A percentile compares a stretch with the other conserved stretches of the same genome.
These are phyloP conservation scores for Podospora bellae-mahoneyi DNA, from an alignment of 495 filamentous ascomycete genomes.

Conservation along the genomic window DNA sequence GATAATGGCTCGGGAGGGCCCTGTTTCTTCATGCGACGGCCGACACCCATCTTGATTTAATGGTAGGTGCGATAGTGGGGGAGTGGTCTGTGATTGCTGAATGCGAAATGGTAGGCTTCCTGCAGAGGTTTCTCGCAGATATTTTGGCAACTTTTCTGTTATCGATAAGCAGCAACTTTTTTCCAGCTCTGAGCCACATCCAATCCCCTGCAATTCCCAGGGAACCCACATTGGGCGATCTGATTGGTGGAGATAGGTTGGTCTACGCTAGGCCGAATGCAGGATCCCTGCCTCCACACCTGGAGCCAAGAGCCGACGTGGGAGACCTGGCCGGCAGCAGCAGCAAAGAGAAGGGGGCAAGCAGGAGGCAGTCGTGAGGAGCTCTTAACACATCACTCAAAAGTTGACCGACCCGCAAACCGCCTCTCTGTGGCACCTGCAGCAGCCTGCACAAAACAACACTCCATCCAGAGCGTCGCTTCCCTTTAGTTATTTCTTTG, in stretches of 20 bases:
- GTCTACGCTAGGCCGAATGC: constrained; percentile 11
- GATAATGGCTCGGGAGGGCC: constrained; percentile 78
- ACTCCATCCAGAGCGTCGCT: constrained; percentile 2
- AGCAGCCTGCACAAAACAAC: constrained; percentile 14
- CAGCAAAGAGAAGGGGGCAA: constrained; percentile 10
- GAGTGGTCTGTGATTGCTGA: neutral
- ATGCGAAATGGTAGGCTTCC: neutral
- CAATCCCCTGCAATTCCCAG: neutral
- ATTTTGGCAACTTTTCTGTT: constrained; percentile 31
- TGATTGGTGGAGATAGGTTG: constrained; percentile 14
- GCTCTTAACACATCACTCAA: constrained; percentile 35
- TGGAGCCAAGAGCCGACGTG: constrained; percentile 20
- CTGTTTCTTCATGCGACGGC: constrained; percentile 94
- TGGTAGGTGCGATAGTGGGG: constrained; percentile 4
- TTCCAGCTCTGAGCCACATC: neutral
- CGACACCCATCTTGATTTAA: constrained; percentile 68
- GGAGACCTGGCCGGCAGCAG: constrained; percentile 9
- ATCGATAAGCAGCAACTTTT: constrained; percentile 30
- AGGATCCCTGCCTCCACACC: constrained; percentile 16
- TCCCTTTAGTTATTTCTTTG: constrained; percentile 12
- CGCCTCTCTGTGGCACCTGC: constrained; percentile 13
- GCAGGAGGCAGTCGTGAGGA: constrained; percentile 17
- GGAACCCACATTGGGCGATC: neutral
- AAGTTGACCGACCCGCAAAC: constrained; percentile 18
- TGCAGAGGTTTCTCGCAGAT: constrained; percentile 11